Conservation (phyloP, 345 rosid species). For the Erodium maritimum region DNA sequence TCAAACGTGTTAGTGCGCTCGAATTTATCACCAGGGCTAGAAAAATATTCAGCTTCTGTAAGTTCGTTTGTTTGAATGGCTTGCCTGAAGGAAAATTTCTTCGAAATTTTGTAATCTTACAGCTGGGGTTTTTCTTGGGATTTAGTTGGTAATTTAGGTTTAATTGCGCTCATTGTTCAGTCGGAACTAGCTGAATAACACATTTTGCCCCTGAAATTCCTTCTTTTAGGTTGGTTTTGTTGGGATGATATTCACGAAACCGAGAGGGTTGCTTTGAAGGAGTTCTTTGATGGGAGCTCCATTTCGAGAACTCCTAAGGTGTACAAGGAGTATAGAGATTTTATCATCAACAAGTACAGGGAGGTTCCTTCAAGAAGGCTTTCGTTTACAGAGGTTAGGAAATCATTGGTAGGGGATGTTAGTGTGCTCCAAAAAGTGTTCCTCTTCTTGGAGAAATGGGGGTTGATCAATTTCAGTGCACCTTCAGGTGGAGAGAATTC, state of each 20-base stretch:
- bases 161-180: background rate
- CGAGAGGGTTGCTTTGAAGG: slow-evolving; percentile 55
- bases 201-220: too few species aligned
- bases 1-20: background rate
- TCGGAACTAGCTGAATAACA: too few species aligned
- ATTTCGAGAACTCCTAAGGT: slow-evolving; percentile 80
- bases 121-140: background rate
- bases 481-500: slow-evolving; percentile 4
- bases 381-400: slow-evolving; percentile 71
- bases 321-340: slow-evolving; percentile 88
- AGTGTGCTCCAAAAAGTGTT: slow-evolving; percentile 65
- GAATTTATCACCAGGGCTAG: background rate
- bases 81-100: background rate
- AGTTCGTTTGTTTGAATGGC: background rate
- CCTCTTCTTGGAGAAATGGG: slow-evolving; percentile 54
- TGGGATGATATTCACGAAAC: slow-evolving; percentile 93
- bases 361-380: slow-evolving; percentile 61
- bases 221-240: slow-evolving; percentile 58
- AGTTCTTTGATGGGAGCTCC: slow-evolving; percentile 77
- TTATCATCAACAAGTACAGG: slow-evolving; percentile 78
- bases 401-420: slow-evolving; percentile 75
- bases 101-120: background rate
- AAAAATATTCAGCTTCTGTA: background rate
- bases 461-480: slow-evolving; percentile 58
- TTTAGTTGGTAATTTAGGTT: background rate